A percentile compares a stretch with the other conserved stretches of the same genome.
Conservation (phyloP, 352 stramenopile species). For the Globisporangium echinulatum region DNA sequence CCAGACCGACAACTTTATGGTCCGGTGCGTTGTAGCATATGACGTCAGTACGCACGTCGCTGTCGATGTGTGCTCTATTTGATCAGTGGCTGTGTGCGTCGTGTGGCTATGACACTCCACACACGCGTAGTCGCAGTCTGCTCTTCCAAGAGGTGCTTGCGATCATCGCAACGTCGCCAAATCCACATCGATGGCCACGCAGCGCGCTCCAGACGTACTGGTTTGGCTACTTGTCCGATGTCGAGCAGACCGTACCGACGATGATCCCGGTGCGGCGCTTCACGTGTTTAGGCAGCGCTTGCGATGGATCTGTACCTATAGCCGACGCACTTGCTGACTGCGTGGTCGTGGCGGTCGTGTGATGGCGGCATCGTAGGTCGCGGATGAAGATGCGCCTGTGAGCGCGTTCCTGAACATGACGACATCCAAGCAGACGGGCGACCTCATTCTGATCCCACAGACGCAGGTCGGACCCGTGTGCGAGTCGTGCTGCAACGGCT, state of each 20-base stretch:
- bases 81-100: too few species aligned
- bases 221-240: slow-evolving; percentile 55
- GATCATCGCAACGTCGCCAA: slow-evolving; percentile 48
- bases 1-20: slow-evolving; percentile 52
- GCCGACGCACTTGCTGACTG: background rate
- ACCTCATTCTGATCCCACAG: slow-evolving; percentile 70
- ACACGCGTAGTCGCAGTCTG: slow-evolving; percentile 30
- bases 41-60: background rate
- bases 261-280: slow-evolving; percentile 31
- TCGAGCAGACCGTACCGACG: slow-evolving; percentile 28
- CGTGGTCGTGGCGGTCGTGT: background rate
- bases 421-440: slow-evolving; percentile 58
- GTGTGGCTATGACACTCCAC: background rate
- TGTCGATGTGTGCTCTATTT: too few species aligned
- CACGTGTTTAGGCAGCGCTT: too few species aligned
- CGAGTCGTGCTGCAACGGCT: slow-evolving; percentile 59
- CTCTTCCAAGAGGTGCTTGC: slow-evolving; percentile 76
- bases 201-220: slow-evolving; percentile 73
- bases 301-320: too few species aligned
- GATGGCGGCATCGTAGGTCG: background rate
- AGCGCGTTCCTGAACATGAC: slow-evolving; percentile 61
- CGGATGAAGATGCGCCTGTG: slow-evolving; percentile 45
- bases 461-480: slow-evolving; percentile 75
- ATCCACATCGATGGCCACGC: slow-evolving; percentile 55
- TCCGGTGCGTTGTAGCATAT: slow-evolving; percentile 20